Evolutionary conservation across 2,329 filamentous ascomycete genomes (phyloP).

Genomic region (Aspergillus tubingensis): DNA sequence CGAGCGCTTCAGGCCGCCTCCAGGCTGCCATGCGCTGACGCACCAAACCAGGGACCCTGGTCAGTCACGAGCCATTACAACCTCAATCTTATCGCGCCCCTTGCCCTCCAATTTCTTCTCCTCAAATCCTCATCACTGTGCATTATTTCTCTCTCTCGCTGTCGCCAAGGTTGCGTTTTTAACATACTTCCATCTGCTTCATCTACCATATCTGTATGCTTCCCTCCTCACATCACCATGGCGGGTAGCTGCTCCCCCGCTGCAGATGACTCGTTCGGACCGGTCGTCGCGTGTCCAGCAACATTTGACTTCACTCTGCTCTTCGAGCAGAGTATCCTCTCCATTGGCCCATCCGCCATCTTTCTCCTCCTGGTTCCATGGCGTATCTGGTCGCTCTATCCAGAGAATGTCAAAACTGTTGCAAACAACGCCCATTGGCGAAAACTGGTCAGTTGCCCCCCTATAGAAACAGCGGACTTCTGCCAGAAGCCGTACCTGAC

Average conservation of each 20-base stretch:
- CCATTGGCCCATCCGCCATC: conserved; percentile 3
- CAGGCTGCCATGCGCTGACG: background rate
- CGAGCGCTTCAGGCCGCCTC: background rate
- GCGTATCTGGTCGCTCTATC: background rate
- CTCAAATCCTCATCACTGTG: background rate
- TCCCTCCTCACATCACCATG: background rate
- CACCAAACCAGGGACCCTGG: background rate
- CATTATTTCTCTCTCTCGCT: background rate
- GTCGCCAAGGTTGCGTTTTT: no score
- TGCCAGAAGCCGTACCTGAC: no score
- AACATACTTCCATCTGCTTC: background rate
- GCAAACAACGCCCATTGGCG: conserved; percentile 1
- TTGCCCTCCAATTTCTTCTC: background rate
- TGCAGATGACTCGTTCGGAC: conserved; percentile 1
- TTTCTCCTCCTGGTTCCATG: conserved; percentile 2
- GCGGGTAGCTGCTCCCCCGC: conserved; percentile 1
- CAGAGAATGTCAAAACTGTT: background rate
- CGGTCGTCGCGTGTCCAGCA: background rate
- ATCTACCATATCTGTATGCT: no score
- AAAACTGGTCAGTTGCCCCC: background rate
- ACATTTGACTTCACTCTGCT: conserved; percentile 11
- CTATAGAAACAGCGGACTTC: no score
- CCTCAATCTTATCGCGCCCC: background rate
- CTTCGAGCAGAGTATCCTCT: conserved; percentile 14
- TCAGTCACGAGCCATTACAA: background rate